Evolutionary conservation across 2,329 filamentous ascomycete species (phyloP), one percentile per base, ranked within the genome.

Genomic region (Didymosphaeria variabile): DNA sequence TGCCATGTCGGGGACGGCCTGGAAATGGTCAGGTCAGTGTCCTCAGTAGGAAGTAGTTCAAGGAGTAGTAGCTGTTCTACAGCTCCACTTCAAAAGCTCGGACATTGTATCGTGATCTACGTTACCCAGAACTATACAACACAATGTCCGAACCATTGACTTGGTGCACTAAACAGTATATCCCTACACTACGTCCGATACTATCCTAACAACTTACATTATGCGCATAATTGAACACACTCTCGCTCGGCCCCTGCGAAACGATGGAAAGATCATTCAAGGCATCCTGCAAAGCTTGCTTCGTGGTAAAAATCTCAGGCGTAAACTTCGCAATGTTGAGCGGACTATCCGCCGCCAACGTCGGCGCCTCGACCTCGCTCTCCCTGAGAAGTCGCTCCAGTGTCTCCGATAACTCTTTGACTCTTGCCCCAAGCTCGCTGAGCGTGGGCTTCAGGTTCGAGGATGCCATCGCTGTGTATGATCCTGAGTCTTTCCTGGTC

Each of bases 231-330:
- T 75, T 75, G 62, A 83, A 84, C 26, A 84, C 77, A 57, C 82
- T 84, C 68, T 85, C 83, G 62, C 81, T 84, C 0, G 83, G 83
- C 0, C 83, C 83, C 55, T 83, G 80, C 7, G 78, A 77, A 4
- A 85, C 67, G 54, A 81, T 81, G 64, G 75, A 80, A 72, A 85
- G 75, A 55, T 85, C 82, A 31, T 75, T 81, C 46, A 84, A 65
- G 3, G 78, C 72, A 67, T 85, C 83, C 12, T 81, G 67, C 5
- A 85, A 76, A 44, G 72, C 65, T 66, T 84, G 82, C 17, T 80
- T 78, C 26, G 75, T 73, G 62, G 82, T 72, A 66, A 84, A 84
- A 19, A 77, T 74, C 38, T 83, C 81, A 1, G 75, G 71, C 0
- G 80, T 77, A 32, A 83, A 65, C n/a, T 77, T 77, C 9, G 72